Percentiles rank a stretch among this genome's conserved stretches.
These are phyloP conservation scores for Vinca minor DNA, from an alignment of 257 asterid species.

Conservation along the genomic window DNA sequence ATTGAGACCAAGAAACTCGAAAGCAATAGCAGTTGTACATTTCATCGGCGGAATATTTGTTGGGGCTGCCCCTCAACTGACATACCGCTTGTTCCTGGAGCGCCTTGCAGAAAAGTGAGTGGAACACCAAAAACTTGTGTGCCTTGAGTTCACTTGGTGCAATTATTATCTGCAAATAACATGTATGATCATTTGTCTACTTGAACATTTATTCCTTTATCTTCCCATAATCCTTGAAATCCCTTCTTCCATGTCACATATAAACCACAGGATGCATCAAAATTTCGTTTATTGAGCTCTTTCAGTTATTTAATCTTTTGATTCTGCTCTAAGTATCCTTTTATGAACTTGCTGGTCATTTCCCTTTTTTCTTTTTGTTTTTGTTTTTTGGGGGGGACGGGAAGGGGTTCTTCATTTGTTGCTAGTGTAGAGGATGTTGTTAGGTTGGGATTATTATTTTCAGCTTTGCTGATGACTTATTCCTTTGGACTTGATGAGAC, in stretches of 20 bases:
- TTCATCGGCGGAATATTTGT: conserved; percentile 92
- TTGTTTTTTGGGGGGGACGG: too few relatives aligned
- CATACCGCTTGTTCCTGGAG: conserved; percentile 87
- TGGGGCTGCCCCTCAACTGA: conserved; percentile 97
- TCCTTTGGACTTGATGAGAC: conserved; percentile 27
- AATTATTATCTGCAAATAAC: neutral
- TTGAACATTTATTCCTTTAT: neutral
- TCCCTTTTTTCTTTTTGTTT: neutral
- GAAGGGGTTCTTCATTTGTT: neutral
- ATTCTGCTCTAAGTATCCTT: neutral
- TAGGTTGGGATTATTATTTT: neutral
- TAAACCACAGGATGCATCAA: neutral
- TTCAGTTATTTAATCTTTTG: neutral
- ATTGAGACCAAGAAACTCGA: conserved; percentile 52
- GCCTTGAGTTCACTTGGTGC: neutral
- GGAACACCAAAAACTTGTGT: neutral
- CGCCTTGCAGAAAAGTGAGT: conserved; percentile 76
- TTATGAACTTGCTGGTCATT: neutral
- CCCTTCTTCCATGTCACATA: neutral
- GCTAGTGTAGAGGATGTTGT: neutral
- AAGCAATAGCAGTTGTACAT: conserved; percentile 53
- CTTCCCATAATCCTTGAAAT: neutral
- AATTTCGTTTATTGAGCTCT: neutral
- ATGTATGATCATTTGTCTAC: neutral
- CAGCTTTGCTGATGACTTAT: conserved; percentile 10